A percentile compares a stretch with the other conserved stretches of the same genome.
Evolutionary conservation across 306 rosid species (phyloP).

Genomic region (Pyrus communis): DNA sequence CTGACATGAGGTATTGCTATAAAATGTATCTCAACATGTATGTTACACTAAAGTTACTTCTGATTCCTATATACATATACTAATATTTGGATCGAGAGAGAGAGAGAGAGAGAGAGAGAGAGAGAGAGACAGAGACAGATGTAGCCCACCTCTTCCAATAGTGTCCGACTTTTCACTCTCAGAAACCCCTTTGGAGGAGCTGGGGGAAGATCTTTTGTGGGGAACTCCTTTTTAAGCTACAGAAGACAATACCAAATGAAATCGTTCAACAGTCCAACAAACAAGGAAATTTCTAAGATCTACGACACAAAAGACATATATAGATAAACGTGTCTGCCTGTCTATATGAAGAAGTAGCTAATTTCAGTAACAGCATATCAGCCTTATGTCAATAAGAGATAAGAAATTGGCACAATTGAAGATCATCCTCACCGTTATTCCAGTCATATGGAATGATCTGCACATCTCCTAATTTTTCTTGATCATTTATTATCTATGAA

Average conservation of each 20-base stretch:
- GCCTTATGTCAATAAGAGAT: not conserved
- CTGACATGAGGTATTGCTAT: not conserved
- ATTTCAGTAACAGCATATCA: not conserved
- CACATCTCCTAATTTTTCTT: not conserved
- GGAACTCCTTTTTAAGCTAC: conserved; percentile 67
- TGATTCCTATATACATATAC: no score
- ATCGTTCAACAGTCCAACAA: not conserved
- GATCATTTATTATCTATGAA: no score
- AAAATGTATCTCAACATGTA: not conserved
- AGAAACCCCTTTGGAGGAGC: conserved; percentile 71
- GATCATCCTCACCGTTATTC: not conserved
- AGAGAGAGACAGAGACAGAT: conserved; percentile 10
- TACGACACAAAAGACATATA: not conserved
- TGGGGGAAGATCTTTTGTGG: conserved; percentile 55
- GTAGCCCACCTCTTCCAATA: conserved; percentile 63
- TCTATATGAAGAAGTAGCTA: not conserved
- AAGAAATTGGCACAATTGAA: not conserved
- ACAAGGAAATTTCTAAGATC: not conserved
- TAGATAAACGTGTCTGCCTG: not conserved
- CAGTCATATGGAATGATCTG: not conserved
- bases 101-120: conserved; percentile 5
- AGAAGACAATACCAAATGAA: conserved; percentile 16
- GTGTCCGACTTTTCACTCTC: conserved; percentile 45
- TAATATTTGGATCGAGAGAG: not conserved
- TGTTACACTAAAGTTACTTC: no score